Conservation (phyloP, 768 basidiomycete genomes). For the Mycena galericulata region DNA sequence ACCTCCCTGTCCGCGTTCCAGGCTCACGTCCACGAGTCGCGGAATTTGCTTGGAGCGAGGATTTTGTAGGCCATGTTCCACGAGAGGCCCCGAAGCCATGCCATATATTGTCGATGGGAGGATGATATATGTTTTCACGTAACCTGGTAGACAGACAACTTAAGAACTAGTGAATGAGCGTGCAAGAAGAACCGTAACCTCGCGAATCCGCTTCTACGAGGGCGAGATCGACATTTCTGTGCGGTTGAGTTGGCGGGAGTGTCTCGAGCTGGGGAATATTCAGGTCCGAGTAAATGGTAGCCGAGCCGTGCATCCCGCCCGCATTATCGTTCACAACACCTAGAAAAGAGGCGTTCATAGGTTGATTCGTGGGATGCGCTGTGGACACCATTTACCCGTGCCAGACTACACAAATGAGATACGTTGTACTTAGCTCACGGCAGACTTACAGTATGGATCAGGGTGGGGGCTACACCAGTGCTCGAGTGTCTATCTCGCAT, state of each 20-base stretch:
- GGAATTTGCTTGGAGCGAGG: constrained; percentile 65
- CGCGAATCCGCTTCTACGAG: constrained; percentile 37
- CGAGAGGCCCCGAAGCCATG: constrained; percentile 57
- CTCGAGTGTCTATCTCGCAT: constrained; percentile 48
- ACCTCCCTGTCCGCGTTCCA: constrained; percentile 58
- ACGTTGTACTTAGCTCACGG: not conserved
- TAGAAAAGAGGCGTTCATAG: constrained; percentile 9
- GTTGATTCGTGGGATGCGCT: not conserved
- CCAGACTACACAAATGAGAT: constrained; percentile 35
- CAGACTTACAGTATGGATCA: constrained; percentile 58
- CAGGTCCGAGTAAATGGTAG: constrained; percentile 50
- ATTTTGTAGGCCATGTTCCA: constrained; percentile 64
- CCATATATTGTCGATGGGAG: constrained; percentile 68
- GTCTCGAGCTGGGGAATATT: constrained; percentile 46
- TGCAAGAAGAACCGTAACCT: constrained; percentile 9
- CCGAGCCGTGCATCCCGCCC: constrained; percentile 39
- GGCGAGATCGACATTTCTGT: constrained; percentile 50
- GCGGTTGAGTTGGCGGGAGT: constrained; percentile 44
- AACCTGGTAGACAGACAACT: constrained; percentile 49
- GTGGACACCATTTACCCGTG: constrained; percentile 32
- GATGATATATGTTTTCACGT: constrained; percentile 64
- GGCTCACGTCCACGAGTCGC: constrained; percentile 50
- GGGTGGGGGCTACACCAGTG: constrained; percentile 47
- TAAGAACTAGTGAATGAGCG: not conserved
- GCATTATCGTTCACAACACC: constrained; percentile 47